Evolutionary conservation across 768 basidiomycete genomes (phyloP).

Genomic region (Pleurotus cornucopiae): DNA sequence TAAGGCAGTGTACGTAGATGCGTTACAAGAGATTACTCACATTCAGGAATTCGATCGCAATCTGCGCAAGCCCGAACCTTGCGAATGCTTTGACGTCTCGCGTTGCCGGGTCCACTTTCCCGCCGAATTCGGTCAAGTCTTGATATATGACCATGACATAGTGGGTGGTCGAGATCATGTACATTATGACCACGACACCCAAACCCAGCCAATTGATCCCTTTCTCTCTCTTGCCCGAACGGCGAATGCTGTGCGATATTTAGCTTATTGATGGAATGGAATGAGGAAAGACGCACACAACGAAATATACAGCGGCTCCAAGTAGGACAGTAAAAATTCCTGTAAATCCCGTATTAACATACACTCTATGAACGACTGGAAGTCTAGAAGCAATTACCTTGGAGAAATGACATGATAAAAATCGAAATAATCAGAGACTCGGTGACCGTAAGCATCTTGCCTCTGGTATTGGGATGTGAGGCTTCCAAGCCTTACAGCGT

Average conservation of each 20-base stretch:
- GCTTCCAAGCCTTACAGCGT: too few species aligned
- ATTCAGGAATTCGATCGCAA: constrained; percentile 7
- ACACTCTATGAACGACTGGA: background rate
- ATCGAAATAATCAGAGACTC: constrained; percentile 1
- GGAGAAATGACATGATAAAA: constrained; percentile 7
- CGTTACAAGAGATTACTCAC: background rate
- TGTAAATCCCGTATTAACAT: background rate
- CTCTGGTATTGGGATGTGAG: too few species aligned
- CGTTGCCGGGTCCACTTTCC: background rate
- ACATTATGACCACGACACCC: background rate
- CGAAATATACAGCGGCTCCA: constrained; percentile 4
- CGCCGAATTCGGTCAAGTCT: constrained; percentile 1
- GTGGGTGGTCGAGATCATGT: constrained; percentile 1
- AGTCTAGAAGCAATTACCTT: background rate
- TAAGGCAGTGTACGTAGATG: background rate
- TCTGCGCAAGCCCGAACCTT: constrained; percentile 3
- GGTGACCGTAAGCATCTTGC: constrained; percentile 5
- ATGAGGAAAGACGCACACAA: background rate
- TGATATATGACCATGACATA: constrained; percentile 6
- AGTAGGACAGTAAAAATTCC: constrained; percentile 1
- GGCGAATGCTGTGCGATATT: background rate
- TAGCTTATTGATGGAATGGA: background rate
- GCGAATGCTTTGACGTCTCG: constrained; percentile 6
- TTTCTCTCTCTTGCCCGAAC: background rate
- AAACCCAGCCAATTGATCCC: constrained; percentile 4